Evolutionary conservation across 2,329 filamentous ascomycete genomes (phyloP), one percentile per base, ranked within the genome.

Genomic region (Cryphonectria radicalis): DNA sequence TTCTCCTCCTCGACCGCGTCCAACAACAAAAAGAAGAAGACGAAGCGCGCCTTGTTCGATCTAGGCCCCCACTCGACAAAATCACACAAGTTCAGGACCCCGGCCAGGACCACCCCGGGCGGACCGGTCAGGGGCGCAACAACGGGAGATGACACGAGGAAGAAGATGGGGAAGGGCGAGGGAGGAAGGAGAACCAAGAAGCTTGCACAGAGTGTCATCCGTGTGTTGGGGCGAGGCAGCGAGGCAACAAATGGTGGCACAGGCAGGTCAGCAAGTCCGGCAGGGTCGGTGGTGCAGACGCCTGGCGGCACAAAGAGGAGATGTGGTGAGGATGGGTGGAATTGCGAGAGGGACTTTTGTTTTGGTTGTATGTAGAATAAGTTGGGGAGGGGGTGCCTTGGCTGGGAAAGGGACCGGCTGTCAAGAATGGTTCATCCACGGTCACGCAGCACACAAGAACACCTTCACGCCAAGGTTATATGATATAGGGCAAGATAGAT

Each of bases 271-370:
- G 72, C 74, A 4, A 78, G 77, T 62, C 73, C 73, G 63, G 72
- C 66, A 40, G 74, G 67, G 17, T 77, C 76, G 37, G 73, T 80
- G 43, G 75, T 83, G 5, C 80, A 80, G 74, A 88, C 86, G 13
- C 86, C 87, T 0, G 83, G 86, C 1, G 87, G 87, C 0, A 83
- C 84, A 19, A 74, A 82, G 74, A 81, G 85, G 67, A 81, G 81
- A 19, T 91, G 89, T 71, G 89, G 89, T 4, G 80, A 86, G 73
- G 83, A 84, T 74, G 88, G 86, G 17, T 90, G 86, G 76, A 80
- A 79, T 22, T 91, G 89, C 73, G 84, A 84, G 4, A 82, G 86
- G 68, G 84, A 88, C 72, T 90, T 90, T 79, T 91, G 89, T 78
- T 89, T 91, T 74, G 83, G 81, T 13, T 90, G 89, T 75, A 80